Conservation (phyloP, 1,284 basidiomycete genomes). For the Sporisorium sorghi region DNA sequence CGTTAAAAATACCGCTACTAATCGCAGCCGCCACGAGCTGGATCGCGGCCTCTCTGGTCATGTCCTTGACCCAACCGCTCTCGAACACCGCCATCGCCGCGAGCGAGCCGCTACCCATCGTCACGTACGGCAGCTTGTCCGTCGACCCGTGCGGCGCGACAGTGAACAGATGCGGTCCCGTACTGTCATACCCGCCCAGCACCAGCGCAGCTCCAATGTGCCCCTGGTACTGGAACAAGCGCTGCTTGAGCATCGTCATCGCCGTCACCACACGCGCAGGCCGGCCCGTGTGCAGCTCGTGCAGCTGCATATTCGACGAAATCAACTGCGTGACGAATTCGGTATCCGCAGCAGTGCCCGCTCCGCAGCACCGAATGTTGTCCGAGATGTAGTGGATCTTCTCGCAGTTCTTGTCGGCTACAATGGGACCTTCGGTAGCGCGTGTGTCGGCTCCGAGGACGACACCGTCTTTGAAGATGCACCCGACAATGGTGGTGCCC, state of each 20-base stretch:
- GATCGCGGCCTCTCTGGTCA: slow-evolving; percentile 87
- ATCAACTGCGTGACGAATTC: slow-evolving; percentile 77
- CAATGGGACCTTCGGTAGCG: slow-evolving; percentile 92
- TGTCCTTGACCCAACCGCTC: slow-evolving; percentile 82
- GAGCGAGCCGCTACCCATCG: slow-evolving; percentile 95
- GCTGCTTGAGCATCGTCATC: slow-evolving; percentile 97
- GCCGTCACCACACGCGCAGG: slow-evolving; percentile 86
- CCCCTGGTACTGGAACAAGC: slow-evolving; percentile 88
- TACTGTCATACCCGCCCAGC: slow-evolving; percentile 92
- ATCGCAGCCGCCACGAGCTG: slow-evolving; percentile 87
- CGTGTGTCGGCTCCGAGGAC: slow-evolving; percentile 96
- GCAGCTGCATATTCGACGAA: slow-evolving; percentile 67
- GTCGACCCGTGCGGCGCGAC: slow-evolving; percentile 97
- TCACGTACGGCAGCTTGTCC: slow-evolving; percentile 98
- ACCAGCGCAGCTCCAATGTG: slow-evolving; percentile 95
- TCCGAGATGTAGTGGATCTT: slow-evolving; percentile 89
- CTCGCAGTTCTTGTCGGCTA: slow-evolving; percentile 99
- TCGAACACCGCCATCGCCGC: slow-evolving; percentile 99
- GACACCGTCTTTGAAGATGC: slow-evolving; percentile 89
- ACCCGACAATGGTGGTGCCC: slow-evolving; percentile 95
- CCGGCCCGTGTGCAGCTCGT: slow-evolving; percentile 65
- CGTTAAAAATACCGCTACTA: slow-evolving; percentile 97
- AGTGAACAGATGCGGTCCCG: slow-evolving; percentile 94
- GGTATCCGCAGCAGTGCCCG: slow-evolving; percentile 96
- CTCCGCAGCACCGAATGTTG: slow-evolving; percentile 93